Conservation (phyloP, 108 stramenopile genomes). For the Cyclotella cryptica region DNA sequence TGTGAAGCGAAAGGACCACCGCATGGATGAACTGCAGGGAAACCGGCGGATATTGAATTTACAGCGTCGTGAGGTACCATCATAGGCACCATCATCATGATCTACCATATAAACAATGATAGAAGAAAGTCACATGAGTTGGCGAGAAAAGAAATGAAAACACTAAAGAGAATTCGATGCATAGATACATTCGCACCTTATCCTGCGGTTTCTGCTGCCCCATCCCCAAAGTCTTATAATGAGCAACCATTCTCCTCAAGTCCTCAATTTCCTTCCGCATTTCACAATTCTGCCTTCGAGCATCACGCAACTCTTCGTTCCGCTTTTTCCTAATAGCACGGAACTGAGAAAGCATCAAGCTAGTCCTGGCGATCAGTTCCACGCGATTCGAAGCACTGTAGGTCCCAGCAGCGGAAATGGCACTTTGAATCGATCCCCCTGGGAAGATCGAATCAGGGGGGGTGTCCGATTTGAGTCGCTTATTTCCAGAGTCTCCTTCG, state of each 20-base stretch:
- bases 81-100: constrained; percentile 92
- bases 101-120: constrained; percentile 41
- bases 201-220: constrained; percentile 49
- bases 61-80: constrained; percentile 72
- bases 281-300: constrained; percentile 38
- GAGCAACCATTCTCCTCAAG: constrained; percentile 64
- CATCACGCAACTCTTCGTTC: constrained; percentile 35
- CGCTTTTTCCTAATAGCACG: constrained; percentile 33
- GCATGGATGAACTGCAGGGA: constrained; percentile 30
- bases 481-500: background rate
- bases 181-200: constrained; percentile 21
- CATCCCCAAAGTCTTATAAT: constrained; percentile 52
- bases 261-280: constrained; percentile 59
- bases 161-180: background rate
- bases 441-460: background rate
- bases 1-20: constrained; percentile 11
- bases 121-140: background rate
- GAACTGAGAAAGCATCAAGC: constrained; percentile 44
- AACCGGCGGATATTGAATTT: constrained; percentile 40
- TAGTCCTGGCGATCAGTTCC: constrained; percentile 83
- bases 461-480: constrained; percentile 4
- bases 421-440: background rate
- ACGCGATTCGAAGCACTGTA: constrained; percentile 78
- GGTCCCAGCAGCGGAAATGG: constrained; percentile 28
- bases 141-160: constrained; percentile 7